Conservation (phyloP, 129 eudicot genomes). For the Deinandra increscens region DNA sequence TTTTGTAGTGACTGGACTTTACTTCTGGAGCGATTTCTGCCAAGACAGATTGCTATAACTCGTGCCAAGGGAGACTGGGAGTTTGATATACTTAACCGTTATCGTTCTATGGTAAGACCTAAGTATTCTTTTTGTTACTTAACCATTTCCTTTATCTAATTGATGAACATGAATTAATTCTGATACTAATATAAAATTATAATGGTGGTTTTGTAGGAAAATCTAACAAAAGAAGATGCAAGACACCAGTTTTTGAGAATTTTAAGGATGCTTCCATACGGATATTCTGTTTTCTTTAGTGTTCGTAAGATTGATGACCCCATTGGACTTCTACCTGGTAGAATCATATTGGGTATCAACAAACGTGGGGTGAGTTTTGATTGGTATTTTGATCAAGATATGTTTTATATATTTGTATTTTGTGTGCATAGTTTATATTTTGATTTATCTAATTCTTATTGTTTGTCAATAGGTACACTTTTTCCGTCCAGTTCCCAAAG, state of each 20-base stretch:
- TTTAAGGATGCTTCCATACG: conserved; percentile 86
- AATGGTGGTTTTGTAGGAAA: conserved; percentile 55
- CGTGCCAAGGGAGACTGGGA: conserved; percentile 98
- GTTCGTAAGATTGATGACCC: conserved; percentile 99
- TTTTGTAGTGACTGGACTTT: conserved; percentile 83
- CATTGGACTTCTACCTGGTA: conserved; percentile 92
- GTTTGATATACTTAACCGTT: conserved; percentile 72
- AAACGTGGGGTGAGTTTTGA: conserved; percentile 84
- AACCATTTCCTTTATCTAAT: neutral
- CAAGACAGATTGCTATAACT: conserved; percentile 91
- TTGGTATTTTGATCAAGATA: neutral
- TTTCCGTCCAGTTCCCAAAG: conserved; percentile 98
- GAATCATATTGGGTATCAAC: conserved; percentile 84
- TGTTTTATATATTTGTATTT: conserved; percentile 1
- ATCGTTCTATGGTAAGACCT: conserved; percentile 70
- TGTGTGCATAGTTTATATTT: neutral
- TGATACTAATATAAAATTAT: conserved; percentile 7
- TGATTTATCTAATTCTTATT: conserved; percentile 5
- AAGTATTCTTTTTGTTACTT: neutral
- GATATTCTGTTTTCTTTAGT: conserved; percentile 90
- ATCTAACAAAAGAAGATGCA: conserved; percentile 93
- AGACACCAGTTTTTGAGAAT: conserved; percentile 83
- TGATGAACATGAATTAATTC: neutral
- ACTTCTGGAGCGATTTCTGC: conserved; percentile 80
- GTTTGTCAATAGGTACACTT: conserved; percentile 72